Conservation (phyloP, 441 rosid genomes). For the Arabidopsis hybrid region DNA sequence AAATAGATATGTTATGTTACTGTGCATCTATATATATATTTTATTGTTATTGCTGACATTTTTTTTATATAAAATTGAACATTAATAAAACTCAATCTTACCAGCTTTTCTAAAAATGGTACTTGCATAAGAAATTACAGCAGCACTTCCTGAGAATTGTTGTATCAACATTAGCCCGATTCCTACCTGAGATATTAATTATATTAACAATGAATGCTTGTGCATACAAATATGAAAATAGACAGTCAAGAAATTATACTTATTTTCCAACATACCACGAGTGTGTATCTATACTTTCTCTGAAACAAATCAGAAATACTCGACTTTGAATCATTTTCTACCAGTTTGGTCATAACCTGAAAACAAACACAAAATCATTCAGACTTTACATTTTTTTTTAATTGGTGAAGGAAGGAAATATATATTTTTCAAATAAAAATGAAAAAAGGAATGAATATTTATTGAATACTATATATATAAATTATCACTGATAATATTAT, state of each 20-base stretch:
- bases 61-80: no score
- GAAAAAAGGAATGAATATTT: background rate
- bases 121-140: conserved; percentile 54
- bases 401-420: no score
- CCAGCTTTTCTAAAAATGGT: conserved; percentile 55
- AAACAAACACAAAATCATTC: conserved; percentile 18
- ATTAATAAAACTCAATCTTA: conserved; percentile 21
- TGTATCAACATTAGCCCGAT: conserved; percentile 62
- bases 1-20: background rate
- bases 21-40: background rate
- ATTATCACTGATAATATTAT: background rate
- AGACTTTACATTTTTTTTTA: background rate
- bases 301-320: conserved; percentile 52
- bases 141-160: conserved; percentile 57
- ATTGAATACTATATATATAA: background rate
- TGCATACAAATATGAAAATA: background rate
- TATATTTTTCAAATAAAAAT: no score
- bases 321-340: conserved; percentile 42
- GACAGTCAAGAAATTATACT: background rate
- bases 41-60: background rate
- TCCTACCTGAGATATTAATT: conserved; percentile 52
- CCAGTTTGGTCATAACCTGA: conserved; percentile 51
- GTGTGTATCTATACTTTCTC: conserved; percentile 53
- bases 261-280: conserved; percentile 45
- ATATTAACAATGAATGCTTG: background rate